A percentile compares a stretch with the other conserved stretches of the same genome.
These are phyloP conservation scores for Didymosphaeria variabile DNA, from an alignment of 2,329 filamentous ascomycete genomes.

Conservation along the genomic window DNA sequence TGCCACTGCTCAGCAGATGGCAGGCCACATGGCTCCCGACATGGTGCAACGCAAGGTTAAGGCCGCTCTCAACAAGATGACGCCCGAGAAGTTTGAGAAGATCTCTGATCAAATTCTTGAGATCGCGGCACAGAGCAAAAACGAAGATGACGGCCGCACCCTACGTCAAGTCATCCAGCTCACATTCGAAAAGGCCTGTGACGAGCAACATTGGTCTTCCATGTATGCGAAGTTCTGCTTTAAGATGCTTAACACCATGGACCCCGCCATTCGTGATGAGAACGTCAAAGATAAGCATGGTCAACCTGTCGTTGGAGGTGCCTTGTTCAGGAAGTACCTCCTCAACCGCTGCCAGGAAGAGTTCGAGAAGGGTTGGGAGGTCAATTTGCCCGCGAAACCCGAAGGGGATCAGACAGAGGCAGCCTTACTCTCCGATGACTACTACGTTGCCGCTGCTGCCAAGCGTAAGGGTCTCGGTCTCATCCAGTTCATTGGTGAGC, in stretches of 20 bases:
- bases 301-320: conserved; percentile 88
- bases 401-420: conserved; percentile 78
- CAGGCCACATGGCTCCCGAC: conserved; percentile 77
- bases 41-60: conserved; percentile 99
- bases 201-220: conserved; percentile 97
- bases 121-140: conserved; percentile 94
- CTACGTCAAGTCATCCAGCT: conserved; percentile 98
- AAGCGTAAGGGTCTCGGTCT: conserved; percentile 97
- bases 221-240: conserved; percentile 98
- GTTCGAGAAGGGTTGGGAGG: conserved; percentile 97
- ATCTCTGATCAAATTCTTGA: conserved; percentile 92
- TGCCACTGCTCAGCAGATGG: conserved; percentile 43
- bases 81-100: conserved; percentile 96
- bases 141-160: conserved; percentile 92
- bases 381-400: conserved; percentile 80
- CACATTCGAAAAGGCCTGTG: conserved; percentile 98
- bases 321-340: conserved; percentile 96
- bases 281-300: conserved; percentile 91
- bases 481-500: conserved; percentile 89
- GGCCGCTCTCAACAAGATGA: conserved; percentile 99
- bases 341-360: conserved; percentile 99
- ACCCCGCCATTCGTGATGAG: conserved; percentile 92
- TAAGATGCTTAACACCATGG: conserved; percentile 76
- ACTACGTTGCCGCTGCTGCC: conserved; percentile 90
- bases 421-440: conserved; percentile 91